These are phyloP conservation scores for Trametes elegans DNA, from an alignment of 768 basidiomycete genomes.

Conservation along the genomic window DNA sequence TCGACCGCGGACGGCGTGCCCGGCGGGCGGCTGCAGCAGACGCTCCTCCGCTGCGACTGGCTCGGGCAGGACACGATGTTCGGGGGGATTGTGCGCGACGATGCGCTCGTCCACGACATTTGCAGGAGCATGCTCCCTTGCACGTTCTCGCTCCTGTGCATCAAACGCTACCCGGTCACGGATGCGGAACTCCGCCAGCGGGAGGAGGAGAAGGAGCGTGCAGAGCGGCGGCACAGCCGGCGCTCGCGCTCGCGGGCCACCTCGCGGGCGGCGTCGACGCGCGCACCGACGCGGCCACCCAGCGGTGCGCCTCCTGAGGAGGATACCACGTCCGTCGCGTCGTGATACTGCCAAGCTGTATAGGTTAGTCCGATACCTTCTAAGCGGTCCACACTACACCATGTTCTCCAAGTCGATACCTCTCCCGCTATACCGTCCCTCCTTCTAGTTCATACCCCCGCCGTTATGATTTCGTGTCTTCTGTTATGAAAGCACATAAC, in stretches of 20 bases:
- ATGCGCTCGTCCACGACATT: conserved; percentile 40
- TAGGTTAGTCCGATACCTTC: neutral
- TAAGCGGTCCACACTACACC: too few relatives aligned
- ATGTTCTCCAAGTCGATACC: neutral
- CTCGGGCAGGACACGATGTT: conserved; percentile 57
- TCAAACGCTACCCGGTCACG: conserved; percentile 44
- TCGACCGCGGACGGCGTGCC: conserved; percentile 62
- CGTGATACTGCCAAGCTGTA: neutral
- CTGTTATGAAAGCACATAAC: too few relatives aligned
- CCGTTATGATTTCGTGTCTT: neutral
- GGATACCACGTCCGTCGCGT: neutral
- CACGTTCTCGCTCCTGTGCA: conserved; percentile 57
- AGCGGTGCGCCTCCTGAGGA: conserved; percentile 9
- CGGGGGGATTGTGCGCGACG: conserved; percentile 55
- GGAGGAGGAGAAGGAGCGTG: conserved; percentile 33
- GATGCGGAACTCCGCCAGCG: conserved; percentile 50
- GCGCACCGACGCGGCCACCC: conserved; percentile 14
- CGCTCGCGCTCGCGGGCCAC: conserved; percentile 21
- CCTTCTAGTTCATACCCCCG: neutral
- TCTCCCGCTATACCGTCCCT: neutral
- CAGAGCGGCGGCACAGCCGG: conserved; percentile 20
- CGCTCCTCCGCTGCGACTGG: conserved; percentile 68
- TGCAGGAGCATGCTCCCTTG: conserved; percentile 50
- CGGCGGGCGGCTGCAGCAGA: conserved; percentile 62
- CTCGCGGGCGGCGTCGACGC: conserved; percentile 20